A percentile compares a stretch with the other conserved stretches of the same genome.
Evolutionary conservation across 495 filamentous ascomycete genomes (phyloP).

Genomic region (Aspergillus homomorphus): DNA sequence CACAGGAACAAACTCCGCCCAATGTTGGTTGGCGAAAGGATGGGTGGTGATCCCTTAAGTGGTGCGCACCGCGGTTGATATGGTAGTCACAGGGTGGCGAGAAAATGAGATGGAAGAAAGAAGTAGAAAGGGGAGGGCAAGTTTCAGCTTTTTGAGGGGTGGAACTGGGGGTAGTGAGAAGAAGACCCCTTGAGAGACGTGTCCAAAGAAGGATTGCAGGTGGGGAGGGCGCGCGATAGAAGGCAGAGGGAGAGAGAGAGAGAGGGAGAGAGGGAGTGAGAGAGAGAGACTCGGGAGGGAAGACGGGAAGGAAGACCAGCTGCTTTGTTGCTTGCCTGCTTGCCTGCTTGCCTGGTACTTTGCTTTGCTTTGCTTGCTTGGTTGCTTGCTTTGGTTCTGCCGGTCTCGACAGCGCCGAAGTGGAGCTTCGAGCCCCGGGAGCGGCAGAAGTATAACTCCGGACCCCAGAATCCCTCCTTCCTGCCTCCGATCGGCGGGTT

Average conservation of each 20-base stretch:
- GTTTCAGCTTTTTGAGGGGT: background rate
- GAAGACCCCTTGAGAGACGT: conserved; percentile 17
- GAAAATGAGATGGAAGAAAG: background rate
- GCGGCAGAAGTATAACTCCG: background rate
- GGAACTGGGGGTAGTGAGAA: background rate
- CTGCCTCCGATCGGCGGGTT: background rate
- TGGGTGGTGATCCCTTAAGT: conserved; percentile 19
- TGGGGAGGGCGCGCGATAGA: conserved; percentile 21
- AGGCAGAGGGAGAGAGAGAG: conserved; percentile 11
- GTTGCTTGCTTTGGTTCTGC: background rate
- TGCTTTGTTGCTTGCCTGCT: background rate
- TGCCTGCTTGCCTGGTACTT: background rate
- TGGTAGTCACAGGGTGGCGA: conserved; percentile 1
- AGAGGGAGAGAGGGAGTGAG: background rate
- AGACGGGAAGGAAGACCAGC: conserved; percentile 5
- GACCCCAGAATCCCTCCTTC: background rate
- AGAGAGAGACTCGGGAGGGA: conserved; percentile 2
- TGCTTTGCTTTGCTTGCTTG: background rate
- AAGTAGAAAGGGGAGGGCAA: background rate
- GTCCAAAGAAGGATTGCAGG: conserved; percentile 15
- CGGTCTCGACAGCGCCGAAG: conserved; percentile 2
- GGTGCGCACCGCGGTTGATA: conserved; percentile 9
- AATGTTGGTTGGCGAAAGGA: background rate
- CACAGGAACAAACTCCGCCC: conserved; percentile 9
- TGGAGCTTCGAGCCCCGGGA: background rate